Base-by-base conservation (phyloP, 768 basidiomycete species). In the Vararia minispora region DNA sequence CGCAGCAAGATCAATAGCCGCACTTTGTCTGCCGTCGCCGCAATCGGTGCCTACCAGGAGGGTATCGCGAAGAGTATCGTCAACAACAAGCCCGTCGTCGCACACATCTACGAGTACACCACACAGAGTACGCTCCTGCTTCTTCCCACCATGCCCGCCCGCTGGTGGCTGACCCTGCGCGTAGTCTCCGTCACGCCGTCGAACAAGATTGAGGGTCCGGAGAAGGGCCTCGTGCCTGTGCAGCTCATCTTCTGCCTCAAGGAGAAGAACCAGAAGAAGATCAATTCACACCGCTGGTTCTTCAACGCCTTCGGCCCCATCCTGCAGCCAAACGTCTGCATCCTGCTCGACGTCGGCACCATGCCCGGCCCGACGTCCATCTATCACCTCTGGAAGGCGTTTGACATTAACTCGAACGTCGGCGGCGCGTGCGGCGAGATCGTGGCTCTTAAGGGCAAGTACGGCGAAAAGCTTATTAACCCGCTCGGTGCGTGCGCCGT, bases 381-480 rank as follows among this genome's bases (percentile, higher is more conserved):
- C 43, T 94, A 94, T 57, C 89, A 90, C 51, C 62, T 92, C 3
- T 92, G 90, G 89, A 92, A 92, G 58, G 85, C 88, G 5, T 94
- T 95, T 47, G 87, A 90, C 50, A 82, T 88, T 57, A 88, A 88
- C 54, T 84, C 82, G 14, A 86, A 86, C 51, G 86, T 90, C 12
- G 87, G 83, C 1, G 87, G 91, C 12, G 91, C 90, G 13, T 95
- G 91, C 52, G 91, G 91, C n/a, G 91, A 94, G 64, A 92, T 94
- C 41, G 86, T 92, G 9, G 85, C 86, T 10, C 66, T 89, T 41
- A 94, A 92, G 59, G 90, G 90, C 24, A 81, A 76, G 61, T 89
- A 72, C 44, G 79, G 85, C 21, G 59, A 65, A 48, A 77, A 86
- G 53, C 63, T 95, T 26, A 47, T 92, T 40, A 94, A 94, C 51